Percentiles rank a stretch among this genome's conserved stretches.
Evolutionary conservation across 2,329 filamentous ascomycete species (phyloP).

Genomic region (Bipolaris cookei): DNA sequence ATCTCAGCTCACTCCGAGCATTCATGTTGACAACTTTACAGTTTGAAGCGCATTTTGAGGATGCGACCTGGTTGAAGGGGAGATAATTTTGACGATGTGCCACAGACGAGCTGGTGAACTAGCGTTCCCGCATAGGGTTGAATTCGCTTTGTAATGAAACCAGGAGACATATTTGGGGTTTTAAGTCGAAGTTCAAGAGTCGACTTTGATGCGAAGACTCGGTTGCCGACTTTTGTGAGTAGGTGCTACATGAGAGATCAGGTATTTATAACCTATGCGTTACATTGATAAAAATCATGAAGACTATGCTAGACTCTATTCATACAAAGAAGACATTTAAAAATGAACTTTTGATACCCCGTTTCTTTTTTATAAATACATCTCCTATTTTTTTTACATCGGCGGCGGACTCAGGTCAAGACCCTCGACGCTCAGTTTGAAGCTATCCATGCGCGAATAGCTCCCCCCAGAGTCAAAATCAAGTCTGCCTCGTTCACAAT

Average conservation of each 20-base stretch:
- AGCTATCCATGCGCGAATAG: slow-evolving; percentile 77
- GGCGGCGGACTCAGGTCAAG: slow-evolving; percentile 67
- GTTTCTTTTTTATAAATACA: neutral
- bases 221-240: neutral
- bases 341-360: neutral
- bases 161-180: neutral
- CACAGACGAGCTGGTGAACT: slow-evolving; percentile 4
- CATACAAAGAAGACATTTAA: neutral
- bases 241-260: neutral
- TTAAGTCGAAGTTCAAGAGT: neutral
- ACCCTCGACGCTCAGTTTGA: slow-evolving; percentile 65
- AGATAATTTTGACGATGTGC: neutral
- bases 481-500: slow-evolving; percentile 80
- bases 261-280: neutral
- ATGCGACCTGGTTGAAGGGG: neutral
- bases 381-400: slow-evolving; percentile 24
- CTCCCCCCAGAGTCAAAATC: slow-evolving; percentile 86
- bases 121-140: neutral
- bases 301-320: neutral
- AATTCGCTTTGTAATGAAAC: neutral
- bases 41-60: slow-evolving; percentile 10
- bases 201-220: neutral
- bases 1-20: neutral
- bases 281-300: neutral
- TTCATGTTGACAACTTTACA: neutral